Conservation (phyloP, 805 yeast species). For the Nakazawaea wickerhamii region DNA sequence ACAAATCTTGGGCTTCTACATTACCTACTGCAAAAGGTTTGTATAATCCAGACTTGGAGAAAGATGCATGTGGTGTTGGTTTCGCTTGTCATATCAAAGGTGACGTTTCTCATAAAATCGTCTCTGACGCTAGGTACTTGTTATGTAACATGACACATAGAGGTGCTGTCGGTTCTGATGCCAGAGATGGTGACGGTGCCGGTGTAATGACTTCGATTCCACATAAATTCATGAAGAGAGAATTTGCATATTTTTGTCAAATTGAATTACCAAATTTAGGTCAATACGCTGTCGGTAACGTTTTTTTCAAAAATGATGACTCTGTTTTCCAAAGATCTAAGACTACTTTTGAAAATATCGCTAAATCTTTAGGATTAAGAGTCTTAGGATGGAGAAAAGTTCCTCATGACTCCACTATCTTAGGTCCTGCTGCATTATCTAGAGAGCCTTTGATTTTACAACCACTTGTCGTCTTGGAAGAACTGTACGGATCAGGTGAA, state of each 20-base stretch:
- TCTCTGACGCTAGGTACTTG: conserved; percentile 80
- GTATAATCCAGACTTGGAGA: conserved; percentile 89
- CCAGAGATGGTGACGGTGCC: conserved; percentile 98
- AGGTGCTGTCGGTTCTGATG: conserved; percentile 95
- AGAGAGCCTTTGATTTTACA: conserved; percentile 90
- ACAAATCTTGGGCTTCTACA: conserved; percentile 88
- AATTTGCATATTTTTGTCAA: conserved; percentile 66
- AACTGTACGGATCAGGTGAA: conserved; percentile 36
- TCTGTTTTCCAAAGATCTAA: conserved; percentile 64
- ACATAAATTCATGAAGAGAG: conserved; percentile 79
- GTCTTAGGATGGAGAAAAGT: conserved; percentile 95
- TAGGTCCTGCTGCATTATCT: conserved; percentile 91
- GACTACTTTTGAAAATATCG: conserved; percentile 75
- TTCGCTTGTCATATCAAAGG: conserved; percentile 95
- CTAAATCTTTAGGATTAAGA: conserved; percentile 65
- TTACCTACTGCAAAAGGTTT: conserved; percentile 84
- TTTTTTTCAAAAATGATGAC: conserved; percentile 86
- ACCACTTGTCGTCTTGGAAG: conserved; percentile 78
- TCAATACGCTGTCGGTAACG: conserved; percentile 92
- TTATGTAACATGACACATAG: conserved; percentile 98
- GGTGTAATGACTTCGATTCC: conserved; percentile 93
- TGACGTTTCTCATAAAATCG: conserved; percentile 79
- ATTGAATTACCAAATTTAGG: conserved; percentile 70
- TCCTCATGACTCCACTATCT: conserved; percentile 88
- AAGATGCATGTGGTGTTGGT: conserved; percentile 99